These are phyloP conservation scores for Chalara sp. DNA, from an alignment of 2,329 filamentous ascomycete species.

Conservation along the genomic window DNA sequence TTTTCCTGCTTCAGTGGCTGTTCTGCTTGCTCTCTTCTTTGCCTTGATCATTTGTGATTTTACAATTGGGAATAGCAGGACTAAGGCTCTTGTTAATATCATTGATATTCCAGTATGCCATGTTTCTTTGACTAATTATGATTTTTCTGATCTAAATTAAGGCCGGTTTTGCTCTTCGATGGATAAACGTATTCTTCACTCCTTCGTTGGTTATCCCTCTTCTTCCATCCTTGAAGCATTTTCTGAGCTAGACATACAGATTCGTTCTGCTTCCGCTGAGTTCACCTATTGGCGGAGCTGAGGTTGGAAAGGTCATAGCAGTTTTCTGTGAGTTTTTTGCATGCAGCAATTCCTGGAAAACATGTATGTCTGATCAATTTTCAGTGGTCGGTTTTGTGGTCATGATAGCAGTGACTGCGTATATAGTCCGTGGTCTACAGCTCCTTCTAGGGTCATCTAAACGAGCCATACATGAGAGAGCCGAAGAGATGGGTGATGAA, in stretches of 20 bases:
- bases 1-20: constrained; percentile 55
- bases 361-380: not conserved
- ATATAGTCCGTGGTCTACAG: constrained; percentile 47
- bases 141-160: constrained; percentile 4
- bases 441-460: constrained; percentile 45
- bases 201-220: constrained; percentile 4
- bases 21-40: constrained; percentile 47
- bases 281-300: constrained; percentile 42
- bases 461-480: constrained; percentile 41
- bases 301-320: constrained; percentile 52
- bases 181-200: constrained; percentile 12
- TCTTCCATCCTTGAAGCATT: not conserved
- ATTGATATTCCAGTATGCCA: constrained; percentile 46
- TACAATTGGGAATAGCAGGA: constrained; percentile 40
- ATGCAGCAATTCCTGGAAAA: not conserved
- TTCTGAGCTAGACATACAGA: constrained; percentile 8
- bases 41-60: constrained; percentile 40
- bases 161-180: constrained; percentile 11
- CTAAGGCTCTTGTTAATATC: constrained; percentile 38
- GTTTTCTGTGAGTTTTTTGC: constrained; percentile 43
- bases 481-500: constrained; percentile 41
- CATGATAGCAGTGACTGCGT: constrained; percentile 46
- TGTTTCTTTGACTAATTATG: not conserved
- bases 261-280: constrained; percentile 54
- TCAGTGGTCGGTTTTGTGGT: constrained; percentile 48